Base-by-base conservation (phyloP, 257 asterid species). In the Leptodermis oblonga region DNA sequence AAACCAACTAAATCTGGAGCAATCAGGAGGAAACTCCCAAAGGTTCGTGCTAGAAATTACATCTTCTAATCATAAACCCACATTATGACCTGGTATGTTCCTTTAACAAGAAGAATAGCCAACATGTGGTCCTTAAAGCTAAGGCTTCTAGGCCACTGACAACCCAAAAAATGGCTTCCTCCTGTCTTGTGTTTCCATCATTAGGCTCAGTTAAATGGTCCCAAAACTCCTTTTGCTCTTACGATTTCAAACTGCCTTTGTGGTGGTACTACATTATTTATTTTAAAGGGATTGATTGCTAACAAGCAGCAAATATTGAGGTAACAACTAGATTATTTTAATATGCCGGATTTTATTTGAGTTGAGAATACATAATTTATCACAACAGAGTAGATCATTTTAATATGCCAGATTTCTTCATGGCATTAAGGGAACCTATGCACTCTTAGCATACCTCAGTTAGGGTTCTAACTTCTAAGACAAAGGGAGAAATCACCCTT, bases 1-100 rank as follows among this genome's bases (percentile, higher is more conserved):
- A 83, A 80, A 62, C 74, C 72, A 67, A 71, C 77, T 68, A 65
- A 53, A 80, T 74, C 92, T 68, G 65, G 58, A 52, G 64, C 89
- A 45, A 69, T 74, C 70, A 86, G 77, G 84, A 86, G 69, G 79
- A 89, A 81, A 75, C 75, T 89, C 74, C 77, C 87, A 42, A 88
- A 89, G 98, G 98, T 92, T 54, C 62, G 88, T 76, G 72, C 55
- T 62, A 20, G 20, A 52, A 14, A 31, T 2, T 55, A 54, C 39
- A 41, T 37, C 41, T 76, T 42, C 74, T 20, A 43, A 11, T 22
- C 56, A 59, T 67, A 48, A 55, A 37, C 31, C 69, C 53, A 20
- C 46, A 17, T 49, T 48, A 18, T 49, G 69, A 71, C 9, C 67
- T 33, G 48, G 67, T 7, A 62, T 0, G 17, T 39, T 41, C 22